Base-by-base conservation (phyloP, 2,329 filamentous ascomycete genomes). In the Sporothrix brasiliensis region DNA sequence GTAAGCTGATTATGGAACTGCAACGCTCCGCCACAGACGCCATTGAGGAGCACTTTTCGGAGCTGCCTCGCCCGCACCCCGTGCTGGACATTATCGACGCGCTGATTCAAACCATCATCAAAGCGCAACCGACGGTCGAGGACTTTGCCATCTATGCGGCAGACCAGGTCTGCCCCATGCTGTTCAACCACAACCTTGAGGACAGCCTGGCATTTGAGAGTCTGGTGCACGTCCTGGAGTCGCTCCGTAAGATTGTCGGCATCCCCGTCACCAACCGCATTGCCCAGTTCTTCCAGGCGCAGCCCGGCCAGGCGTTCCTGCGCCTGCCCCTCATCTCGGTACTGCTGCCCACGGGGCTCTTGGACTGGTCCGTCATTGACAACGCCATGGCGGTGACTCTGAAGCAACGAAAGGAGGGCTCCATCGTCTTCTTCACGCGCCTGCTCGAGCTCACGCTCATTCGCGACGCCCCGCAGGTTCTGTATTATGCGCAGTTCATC, bases 401-500 rank as follows among this genome's bases (percentile, higher is more conserved):
- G 24, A 83, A 88, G 69, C 85, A 90, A 70, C 88, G 89, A 71
- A 92, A 93, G 73, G 85, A 89, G 9, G 86, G 86, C 27, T 92
- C 91, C 1, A 81, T 97, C 3, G 88, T 93, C 70, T 91, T 97
- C 77, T 84, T 98, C n/a, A 88, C 90, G 67, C 89, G 89, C 56
- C 83, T 97, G 56, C 84, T 97, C 73, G 91, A 95, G 74, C 87
- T 92, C 56, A 87, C 94, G 0, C 82, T 97, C 10, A 86, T 97
- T 66, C 92, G 88, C 74, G 92, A 93, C 63, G 88, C 89, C 58
- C 92, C 93, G 0, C 87, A 91, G 52, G 91, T 91, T 0, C 83
- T 97, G 63, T 91, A 93, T 75, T 91, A 93, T 75, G 89, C 93
- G 1, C 93, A 98, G 80, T 96, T 97, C 76, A 89, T 92, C 7